These are phyloP conservation scores for Saccharum spontaneum DNA, from an alignment of 176 grass and related monocot genomes.

Conservation along the genomic window DNA sequence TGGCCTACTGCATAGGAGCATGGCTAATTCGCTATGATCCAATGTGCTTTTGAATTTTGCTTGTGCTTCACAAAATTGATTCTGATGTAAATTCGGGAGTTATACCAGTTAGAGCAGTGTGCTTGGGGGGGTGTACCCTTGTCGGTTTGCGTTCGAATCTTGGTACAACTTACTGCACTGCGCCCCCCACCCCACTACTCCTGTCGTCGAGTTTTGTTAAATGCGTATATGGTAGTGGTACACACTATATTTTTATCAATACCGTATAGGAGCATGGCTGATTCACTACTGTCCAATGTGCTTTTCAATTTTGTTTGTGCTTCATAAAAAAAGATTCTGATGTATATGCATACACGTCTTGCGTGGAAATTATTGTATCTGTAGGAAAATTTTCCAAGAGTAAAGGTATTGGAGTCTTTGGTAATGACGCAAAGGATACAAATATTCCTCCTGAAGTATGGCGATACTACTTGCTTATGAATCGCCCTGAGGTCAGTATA, in stretches of 20 bases:
- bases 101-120: not conserved
- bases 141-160: not conserved
- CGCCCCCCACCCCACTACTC: too few species aligned
- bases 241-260: not conserved
- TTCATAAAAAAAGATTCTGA: not conserved
- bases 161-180: not conserved
- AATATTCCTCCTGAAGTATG: conserved; percentile 89
- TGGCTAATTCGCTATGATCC: not conserved
- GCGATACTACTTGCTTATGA: conserved; percentile 95
- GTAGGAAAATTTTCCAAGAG: conserved; percentile 93
- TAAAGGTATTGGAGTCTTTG: conserved; percentile 94
- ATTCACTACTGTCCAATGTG: not conserved
- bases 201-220: not conserved
- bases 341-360: conserved; percentile 21
- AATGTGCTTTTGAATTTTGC: not conserved
- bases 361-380: conserved; percentile 27
- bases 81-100: not conserved
- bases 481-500: conserved; percentile 80
- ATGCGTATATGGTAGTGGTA: not conserved
- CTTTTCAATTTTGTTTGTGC: not conserved
- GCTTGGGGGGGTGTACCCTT: not conserved
- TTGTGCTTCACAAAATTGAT: conserved; percentile 10
- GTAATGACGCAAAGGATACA: conserved; percentile 90
- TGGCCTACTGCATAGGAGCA: not conserved
- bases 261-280: not conserved